A percentile compares a stretch with the other conserved stretches of the same genome.
Conservation (phyloP, 805 yeast genomes). For the Barnettozyma wickerhamii region DNA sequence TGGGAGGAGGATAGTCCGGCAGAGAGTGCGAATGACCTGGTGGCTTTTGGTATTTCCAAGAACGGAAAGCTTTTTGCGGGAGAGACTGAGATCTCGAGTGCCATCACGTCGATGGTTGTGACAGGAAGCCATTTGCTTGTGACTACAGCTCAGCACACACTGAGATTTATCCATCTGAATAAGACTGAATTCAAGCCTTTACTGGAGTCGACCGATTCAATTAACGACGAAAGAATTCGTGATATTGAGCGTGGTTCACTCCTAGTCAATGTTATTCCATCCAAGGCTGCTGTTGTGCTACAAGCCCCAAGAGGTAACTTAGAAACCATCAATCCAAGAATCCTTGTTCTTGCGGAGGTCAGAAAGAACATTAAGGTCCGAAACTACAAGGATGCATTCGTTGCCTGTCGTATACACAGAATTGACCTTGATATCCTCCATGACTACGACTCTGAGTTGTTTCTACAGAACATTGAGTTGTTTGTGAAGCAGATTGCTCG, state of each 20-base stretch:
- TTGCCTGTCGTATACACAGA: slow-evolving; percentile 84
- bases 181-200: slow-evolving; percentile 36
- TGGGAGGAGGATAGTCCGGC: slow-evolving; percentile 4
- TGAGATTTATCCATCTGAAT: slow-evolving; percentile 75
- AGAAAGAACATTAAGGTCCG: slow-evolving; percentile 57
- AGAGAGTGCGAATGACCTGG: slow-evolving; percentile 21
- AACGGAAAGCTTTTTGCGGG: slow-evolving; percentile 73
- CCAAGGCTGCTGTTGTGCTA: slow-evolving; percentile 73
- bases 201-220: slow-evolving; percentile 32
- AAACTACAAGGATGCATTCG: slow-evolving; percentile 69
- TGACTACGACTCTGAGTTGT: slow-evolving; percentile 77
- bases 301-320: slow-evolving; percentile 96
- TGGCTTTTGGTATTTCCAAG: slow-evolving; percentile 68
- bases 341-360: slow-evolving; percentile 83
- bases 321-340: slow-evolving; percentile 91
- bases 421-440: slow-evolving; percentile 85
- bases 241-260: slow-evolving; percentile 88
- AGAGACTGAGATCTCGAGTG: slow-evolving; percentile 53
- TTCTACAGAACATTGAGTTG: slow-evolving; percentile 54
- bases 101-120: slow-evolving; percentile 76
- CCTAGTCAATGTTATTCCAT: slow-evolving; percentile 77
- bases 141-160: slow-evolving; percentile 83
- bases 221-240: slow-evolving; percentile 77
- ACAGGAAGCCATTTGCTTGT: slow-evolving; percentile 70
- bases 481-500: slow-evolving; percentile 69